Conservation (phyloP, 306 rosid species). For the Acacia melanoxylon region DNA sequence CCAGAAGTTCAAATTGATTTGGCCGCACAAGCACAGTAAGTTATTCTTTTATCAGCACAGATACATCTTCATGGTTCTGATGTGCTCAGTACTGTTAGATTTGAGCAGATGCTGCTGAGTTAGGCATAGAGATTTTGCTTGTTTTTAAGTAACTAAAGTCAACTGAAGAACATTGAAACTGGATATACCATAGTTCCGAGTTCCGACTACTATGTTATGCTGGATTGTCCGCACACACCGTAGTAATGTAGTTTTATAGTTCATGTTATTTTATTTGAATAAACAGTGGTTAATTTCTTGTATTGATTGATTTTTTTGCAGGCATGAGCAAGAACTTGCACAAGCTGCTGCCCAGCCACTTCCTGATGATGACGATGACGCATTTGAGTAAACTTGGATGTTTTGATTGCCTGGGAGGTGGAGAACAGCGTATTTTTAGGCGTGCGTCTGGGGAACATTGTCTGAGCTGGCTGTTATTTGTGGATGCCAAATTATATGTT, state of each 20-base stretch:
- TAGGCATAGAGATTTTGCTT: background rate
- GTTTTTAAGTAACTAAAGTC: background rate
- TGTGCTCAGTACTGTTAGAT: background rate
- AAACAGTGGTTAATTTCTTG: background rate
- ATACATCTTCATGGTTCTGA: background rate
- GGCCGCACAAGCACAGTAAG: conserved; percentile 67
- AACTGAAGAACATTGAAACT: background rate
- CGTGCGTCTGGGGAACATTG: background rate
- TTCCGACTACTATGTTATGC: background rate
- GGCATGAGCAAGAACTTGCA: conserved; percentile 74
- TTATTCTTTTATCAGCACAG: background rate
- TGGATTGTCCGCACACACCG: background rate
- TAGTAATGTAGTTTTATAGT: background rate
- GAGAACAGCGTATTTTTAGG: background rate
- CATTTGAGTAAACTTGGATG: conserved; percentile 53
- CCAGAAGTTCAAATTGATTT: conserved; percentile 80
- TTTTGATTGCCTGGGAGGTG: background rate
- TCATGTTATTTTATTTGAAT: background rate
- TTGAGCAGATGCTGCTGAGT: background rate
- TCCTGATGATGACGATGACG: conserved; percentile 76
- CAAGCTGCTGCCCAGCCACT: conserved; percentile 76
- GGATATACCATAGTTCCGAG: background rate
- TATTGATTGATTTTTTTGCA: conserved; percentile 7
- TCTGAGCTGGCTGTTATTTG: conserved; percentile 20
- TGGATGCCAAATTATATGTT: conserved; percentile 24